A percentile compares a stretch with the other conserved stretches of the same genome.
phyloP scores from a whole-genome alignment of 2,329 filamentous ascomycete genomes.

The Talaromyces amestolkiae region DNA sequence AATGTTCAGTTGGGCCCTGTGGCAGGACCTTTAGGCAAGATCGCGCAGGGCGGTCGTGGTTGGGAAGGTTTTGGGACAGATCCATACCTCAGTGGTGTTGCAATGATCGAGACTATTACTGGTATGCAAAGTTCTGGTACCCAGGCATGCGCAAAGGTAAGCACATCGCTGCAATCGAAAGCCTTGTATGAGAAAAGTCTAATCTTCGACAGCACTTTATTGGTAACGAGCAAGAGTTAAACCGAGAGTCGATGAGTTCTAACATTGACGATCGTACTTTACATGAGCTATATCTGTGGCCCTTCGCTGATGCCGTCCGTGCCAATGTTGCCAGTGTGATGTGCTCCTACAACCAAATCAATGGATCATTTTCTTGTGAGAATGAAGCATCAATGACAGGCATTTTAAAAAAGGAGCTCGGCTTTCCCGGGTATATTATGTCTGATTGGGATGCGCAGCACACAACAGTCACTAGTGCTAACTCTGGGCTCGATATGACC shows the following conservation, averaged over 20 bases:
- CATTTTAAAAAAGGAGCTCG: slow-evolving; percentile 51
- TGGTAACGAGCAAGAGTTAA: slow-evolving; percentile 80
- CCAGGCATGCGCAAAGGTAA: slow-evolving; percentile 48
- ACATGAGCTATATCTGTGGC: slow-evolving; percentile 63
- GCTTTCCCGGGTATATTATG: slow-evolving; percentile 50
- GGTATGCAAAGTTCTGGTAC: slow-evolving; percentile 69
- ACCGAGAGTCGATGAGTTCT: slow-evolving; percentile 55
- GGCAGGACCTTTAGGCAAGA: slow-evolving; percentile 76
- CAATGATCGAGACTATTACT: slow-evolving; percentile 72
- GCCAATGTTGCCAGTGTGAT: slow-evolving; percentile 59
- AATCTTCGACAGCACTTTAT: slow-evolving; percentile 59
- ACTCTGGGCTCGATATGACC: slow-evolving; percentile 48
- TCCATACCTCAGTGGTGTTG: slow-evolving; percentile 81
- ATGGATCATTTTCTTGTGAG: slow-evolving; percentile 12
- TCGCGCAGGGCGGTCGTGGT: slow-evolving; percentile 84
- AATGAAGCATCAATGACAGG: slow-evolving; percentile 27
- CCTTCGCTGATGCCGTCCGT: slow-evolving; percentile 58
- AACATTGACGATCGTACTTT: slow-evolving; percentile 63
- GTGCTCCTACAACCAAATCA: slow-evolving; percentile 42
- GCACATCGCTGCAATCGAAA: slow-evolving; percentile 35
- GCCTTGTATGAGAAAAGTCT: neutral
- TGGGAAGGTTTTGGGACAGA: slow-evolving; percentile 92
- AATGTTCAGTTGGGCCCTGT: slow-evolving; percentile 78
- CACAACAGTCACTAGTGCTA: slow-evolving; percentile 39
- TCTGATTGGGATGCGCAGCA: slow-evolving; percentile 48